Evolutionary conservation across 1,139 yeast species (phyloP).

Genomic region (Kurtzmaniella quercitrusa): DNA sequence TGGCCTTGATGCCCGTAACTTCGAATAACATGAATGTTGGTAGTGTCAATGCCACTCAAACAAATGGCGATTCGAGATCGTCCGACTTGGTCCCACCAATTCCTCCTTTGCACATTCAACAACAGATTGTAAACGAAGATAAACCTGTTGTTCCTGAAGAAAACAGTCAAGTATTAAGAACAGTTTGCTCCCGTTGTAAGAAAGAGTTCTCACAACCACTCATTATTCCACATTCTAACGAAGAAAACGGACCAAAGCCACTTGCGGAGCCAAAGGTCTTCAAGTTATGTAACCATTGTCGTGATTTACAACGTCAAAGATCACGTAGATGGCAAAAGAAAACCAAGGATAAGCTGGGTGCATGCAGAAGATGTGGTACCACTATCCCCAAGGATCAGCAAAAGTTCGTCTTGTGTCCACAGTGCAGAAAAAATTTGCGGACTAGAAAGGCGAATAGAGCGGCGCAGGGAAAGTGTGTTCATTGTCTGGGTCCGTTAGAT

Average conservation of each 20-base stretch:
- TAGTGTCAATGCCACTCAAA: neutral
- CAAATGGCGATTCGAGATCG: neutral
- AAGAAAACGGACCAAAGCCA: constrained; percentile 19
- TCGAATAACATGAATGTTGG: neutral
- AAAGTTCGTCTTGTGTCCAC: constrained; percentile 55
- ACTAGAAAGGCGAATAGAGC: constrained; percentile 55
- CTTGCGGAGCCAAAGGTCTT: constrained; percentile 45
- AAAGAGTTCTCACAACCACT: constrained; percentile 50
- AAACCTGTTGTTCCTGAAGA: constrained; percentile 3
- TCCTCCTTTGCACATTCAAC: constrained; percentile 46
- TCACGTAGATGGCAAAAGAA: constrained; percentile 62
- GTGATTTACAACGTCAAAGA: constrained; percentile 59
- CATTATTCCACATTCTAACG: constrained; percentile 30
- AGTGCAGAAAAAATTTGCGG: constrained; percentile 53
- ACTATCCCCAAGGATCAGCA: constrained; percentile 48
- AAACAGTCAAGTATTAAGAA: constrained; percentile 14
- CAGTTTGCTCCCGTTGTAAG: constrained; percentile 54
- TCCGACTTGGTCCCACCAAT: constrained; percentile 31
- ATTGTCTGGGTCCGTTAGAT: constrained; percentile 61
- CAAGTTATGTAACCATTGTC: constrained; percentile 61
- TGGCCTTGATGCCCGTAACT: neutral
- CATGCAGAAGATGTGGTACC: constrained; percentile 61
- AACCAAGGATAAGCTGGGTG: constrained; percentile 57
- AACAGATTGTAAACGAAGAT: constrained; percentile 27
- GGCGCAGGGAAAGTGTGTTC: constrained; percentile 63